These are phyloP conservation scores for Aspergillus uvarum DNA, from an alignment of 2,329 filamentous ascomycete genomes.

Conservation along the genomic window DNA sequence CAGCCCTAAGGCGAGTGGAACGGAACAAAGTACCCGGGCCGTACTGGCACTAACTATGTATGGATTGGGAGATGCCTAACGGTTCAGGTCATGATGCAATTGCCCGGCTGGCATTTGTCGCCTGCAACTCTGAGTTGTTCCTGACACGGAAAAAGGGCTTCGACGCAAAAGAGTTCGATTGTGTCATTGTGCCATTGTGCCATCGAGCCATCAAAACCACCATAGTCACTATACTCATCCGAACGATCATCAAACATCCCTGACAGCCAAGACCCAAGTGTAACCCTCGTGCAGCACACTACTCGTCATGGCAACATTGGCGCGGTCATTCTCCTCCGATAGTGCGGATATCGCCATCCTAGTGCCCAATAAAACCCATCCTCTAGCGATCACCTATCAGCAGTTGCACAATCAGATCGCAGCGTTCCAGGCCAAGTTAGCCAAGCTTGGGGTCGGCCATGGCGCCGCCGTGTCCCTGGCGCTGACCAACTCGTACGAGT, in stretches of 20 bases:
- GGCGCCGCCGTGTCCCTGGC: slow-evolving; percentile 77
- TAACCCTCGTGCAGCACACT: slow-evolving; percentile 7
- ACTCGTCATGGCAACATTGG: slow-evolving; percentile 54
- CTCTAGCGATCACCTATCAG: slow-evolving; percentile 68
- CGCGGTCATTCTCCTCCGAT: slow-evolving; percentile 55
- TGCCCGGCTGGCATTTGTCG: too few relatives aligned
- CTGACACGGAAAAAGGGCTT: background rate
- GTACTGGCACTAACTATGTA: background rate
- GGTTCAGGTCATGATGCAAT: background rate
- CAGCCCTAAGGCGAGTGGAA: background rate
- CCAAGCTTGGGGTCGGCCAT: slow-evolving; percentile 67
- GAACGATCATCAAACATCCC: slow-evolving; percentile 1
- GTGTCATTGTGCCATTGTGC: too few relatives aligned
- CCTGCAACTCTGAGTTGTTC: background rate
- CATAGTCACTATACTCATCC: background rate
- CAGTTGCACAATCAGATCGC: slow-evolving; percentile 65
- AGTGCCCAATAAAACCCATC: slow-evolving; percentile 63
- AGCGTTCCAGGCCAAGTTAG: slow-evolving; percentile 75
- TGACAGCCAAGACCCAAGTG: slow-evolving; percentile 14
- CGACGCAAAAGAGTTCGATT: too few relatives aligned
- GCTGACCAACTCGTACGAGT: slow-evolving; percentile 80
- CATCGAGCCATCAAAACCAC: background rate
- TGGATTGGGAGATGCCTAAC: background rate
- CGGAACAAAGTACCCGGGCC: background rate
- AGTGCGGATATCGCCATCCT: slow-evolving; percentile 65